Evolutionary conservation across 176 grass and related monocot species (phyloP).

Genomic region (Triticum timopheevii): DNA sequence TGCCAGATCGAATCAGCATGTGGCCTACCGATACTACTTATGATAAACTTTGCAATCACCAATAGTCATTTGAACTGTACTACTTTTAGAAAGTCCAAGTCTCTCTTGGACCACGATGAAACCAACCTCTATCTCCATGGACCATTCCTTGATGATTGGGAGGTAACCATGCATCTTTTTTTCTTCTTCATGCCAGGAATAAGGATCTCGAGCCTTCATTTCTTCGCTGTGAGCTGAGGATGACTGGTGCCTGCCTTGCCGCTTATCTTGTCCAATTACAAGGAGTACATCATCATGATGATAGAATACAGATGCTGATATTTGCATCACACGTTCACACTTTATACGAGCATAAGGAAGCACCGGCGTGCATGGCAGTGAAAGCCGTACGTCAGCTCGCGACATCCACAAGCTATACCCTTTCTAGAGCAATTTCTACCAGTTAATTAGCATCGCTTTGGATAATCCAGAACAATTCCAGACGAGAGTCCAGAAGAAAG

Average conservation of each 20-base stretch:
- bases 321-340: neutral
- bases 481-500: neutral
- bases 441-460: neutral
- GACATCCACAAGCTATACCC: neutral
- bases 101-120: neutral
- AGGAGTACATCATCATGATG: neutral
- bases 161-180: neutral
- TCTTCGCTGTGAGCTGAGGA: neutral
- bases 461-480: slow-evolving; percentile 19
- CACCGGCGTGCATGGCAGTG: neutral
- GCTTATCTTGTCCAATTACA: neutral
- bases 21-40: neutral
- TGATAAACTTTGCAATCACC: neutral
- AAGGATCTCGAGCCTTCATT: neutral
- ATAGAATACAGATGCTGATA: slow-evolving; percentile 5
- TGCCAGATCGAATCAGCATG: neutral
- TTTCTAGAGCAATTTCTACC: neutral
- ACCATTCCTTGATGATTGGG: neutral
- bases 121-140: neutral
- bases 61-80: neutral
- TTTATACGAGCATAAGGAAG: neutral
- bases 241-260: neutral
- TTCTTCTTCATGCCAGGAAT: neutral
- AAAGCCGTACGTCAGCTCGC: neutral
- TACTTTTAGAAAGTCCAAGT: neutral